A percentile compares a stretch with the other conserved stretches of the same genome.
Evolutionary conservation across 164 flowering plant genomes (phyloP).

Genomic region (Paratinospora sagittata): DNA sequence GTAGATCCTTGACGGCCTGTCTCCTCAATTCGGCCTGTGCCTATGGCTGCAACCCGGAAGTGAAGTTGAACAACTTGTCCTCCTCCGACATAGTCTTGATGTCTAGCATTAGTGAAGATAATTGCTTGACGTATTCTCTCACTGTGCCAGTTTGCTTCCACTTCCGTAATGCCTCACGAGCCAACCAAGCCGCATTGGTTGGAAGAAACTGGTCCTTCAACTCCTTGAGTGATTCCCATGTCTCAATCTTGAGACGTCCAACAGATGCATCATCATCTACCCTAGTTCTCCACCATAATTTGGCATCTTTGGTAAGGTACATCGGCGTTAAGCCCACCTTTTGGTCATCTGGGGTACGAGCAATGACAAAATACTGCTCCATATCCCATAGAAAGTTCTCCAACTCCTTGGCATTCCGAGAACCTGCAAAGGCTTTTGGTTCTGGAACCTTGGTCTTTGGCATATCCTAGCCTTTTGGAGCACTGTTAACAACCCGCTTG

Average conservation of each 20-base stretch:
- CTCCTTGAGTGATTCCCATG: neutral
- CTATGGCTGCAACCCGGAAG: too few relatives aligned
- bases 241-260: too few relatives aligned
- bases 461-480: too few relatives aligned
- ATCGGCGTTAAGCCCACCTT: neutral
- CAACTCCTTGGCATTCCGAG: too few relatives aligned
- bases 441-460: too few relatives aligned
- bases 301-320: neutral
- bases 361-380: neutral
- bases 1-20: too few relatives aligned
- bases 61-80: neutral
- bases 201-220: neutral
- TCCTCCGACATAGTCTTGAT: neutral
- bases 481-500: too few relatives aligned
- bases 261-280: neutral
- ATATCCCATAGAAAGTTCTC: too few relatives aligned
- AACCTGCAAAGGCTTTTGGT: too few relatives aligned
- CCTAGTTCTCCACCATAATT: neutral
- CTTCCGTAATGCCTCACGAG: neutral
- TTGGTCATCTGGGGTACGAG: neutral
- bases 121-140: neutral
- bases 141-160: neutral
- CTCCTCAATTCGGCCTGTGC: too few relatives aligned
- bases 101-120: neutral
- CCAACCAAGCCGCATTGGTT: neutral